Evolutionary conservation across 345 rosid species (phyloP).

Genomic region (Lepidium aucheri): DNA sequence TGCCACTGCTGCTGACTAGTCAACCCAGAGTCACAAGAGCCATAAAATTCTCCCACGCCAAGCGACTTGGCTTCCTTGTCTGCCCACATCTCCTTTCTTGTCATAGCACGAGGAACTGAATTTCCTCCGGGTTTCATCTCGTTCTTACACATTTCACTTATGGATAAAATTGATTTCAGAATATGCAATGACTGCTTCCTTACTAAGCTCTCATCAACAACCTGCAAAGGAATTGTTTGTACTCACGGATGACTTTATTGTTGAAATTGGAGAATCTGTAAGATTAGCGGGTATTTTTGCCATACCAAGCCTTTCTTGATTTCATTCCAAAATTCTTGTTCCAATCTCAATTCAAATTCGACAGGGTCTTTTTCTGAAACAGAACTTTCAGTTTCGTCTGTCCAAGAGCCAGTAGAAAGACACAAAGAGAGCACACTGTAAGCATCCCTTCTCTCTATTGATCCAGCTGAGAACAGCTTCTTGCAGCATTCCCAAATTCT

Average conservation of each 20-base stretch:
- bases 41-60: conserved; percentile 60
- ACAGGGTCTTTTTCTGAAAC: conserved; percentile 25
- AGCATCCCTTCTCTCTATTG: conserved; percentile 88
- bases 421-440: conserved; percentile 60
- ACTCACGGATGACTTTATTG: conserved; percentile 6
- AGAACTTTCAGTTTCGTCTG: conserved; percentile 27
- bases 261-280: background rate
- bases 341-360: conserved; percentile 53
- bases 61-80: conserved; percentile 84
- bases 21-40: conserved; percentile 38
- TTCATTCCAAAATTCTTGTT: conserved; percentile 78
- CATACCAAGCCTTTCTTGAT: conserved; percentile 87
- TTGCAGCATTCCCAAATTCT: conserved; percentile 76
- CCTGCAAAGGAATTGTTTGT: conserved; percentile 31
- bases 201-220: conserved; percentile 66
- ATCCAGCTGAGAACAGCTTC: conserved; percentile 63
- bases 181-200: conserved; percentile 93
- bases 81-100: conserved; percentile 81
- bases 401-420: conserved; percentile 41
- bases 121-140: conserved; percentile 32
- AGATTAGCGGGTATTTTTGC: background rate
- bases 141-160: conserved; percentile 31
- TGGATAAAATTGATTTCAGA: conserved; percentile 44
- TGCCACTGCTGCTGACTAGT: conserved; percentile 66
- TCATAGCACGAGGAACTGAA: conserved; percentile 42